Evolutionary conservation across 176 grass and related monocot genomes (phyloP).

Genomic region (Ampelocalamus luodianensis): DNA sequence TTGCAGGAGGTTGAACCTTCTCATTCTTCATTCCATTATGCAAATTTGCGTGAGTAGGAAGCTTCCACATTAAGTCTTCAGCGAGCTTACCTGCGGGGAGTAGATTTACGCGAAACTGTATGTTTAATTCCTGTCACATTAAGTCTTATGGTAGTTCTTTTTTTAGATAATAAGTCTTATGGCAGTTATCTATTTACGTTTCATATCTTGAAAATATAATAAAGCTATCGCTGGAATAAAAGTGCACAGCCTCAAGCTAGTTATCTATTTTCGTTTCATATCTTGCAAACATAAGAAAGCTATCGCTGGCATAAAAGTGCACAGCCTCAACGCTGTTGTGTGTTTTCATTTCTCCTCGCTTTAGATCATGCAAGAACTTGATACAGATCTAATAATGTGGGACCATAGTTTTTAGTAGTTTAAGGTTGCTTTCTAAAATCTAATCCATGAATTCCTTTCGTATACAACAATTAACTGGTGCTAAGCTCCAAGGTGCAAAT

Average conservation of each 20-base stretch:
- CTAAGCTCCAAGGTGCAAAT: conserved; percentile 70
- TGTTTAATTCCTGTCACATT: neutral
- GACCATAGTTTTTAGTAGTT: neutral
- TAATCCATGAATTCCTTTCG: conserved; percentile 11
- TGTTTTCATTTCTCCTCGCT: neutral
- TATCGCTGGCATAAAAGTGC: neutral
- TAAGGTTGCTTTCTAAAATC: neutral
- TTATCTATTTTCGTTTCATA: neutral
- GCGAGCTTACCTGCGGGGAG: conserved; percentile 67
- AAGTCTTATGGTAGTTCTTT: neutral
- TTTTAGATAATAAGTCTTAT: no score
- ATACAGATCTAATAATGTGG: neutral
- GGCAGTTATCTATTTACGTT: neutral
- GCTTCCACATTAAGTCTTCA: conserved; percentile 76
- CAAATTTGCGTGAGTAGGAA: conserved; percentile 56
- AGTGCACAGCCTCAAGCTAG: neutral
- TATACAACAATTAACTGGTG: conserved; percentile 58
- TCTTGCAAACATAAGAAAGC: neutral
- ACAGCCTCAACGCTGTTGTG: neutral
- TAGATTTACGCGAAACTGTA: conserved; percentile 72
- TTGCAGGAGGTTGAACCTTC: conserved; percentile 62
- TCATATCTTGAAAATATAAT: neutral
- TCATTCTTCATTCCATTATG: no score
- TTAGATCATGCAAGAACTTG: neutral
- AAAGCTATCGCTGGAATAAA: neutral